Evolutionary conservation across 805 yeast genomes (phyloP).

Genomic region (Lachancea sp.): DNA sequence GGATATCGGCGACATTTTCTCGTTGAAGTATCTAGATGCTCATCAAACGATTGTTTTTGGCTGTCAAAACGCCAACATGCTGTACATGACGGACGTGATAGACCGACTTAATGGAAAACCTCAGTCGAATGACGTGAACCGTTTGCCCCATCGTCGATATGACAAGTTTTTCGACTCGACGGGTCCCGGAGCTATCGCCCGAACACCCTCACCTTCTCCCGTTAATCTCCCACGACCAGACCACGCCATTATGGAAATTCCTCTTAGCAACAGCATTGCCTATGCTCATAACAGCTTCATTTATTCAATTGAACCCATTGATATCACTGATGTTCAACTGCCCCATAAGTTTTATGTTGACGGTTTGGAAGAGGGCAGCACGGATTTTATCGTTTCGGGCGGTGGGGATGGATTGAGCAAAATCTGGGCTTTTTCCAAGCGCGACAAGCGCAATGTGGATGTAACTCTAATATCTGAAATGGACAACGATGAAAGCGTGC

Average conservation of each 20-base stretch:
- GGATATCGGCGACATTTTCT: slow-evolving; percentile 92
- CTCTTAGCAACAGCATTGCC: slow-evolving; percentile 54
- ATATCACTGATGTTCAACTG: neutral
- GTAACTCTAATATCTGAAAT: slow-evolving; percentile 14
- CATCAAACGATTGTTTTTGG: slow-evolving; percentile 70
- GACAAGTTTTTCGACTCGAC: slow-evolving; percentile 84
- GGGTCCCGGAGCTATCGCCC: slow-evolving; percentile 46
- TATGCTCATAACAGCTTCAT: slow-evolving; percentile 93
- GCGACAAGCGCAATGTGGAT: neutral
- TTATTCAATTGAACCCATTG: slow-evolving; percentile 47
- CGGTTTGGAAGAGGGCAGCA: slow-evolving; percentile 2
- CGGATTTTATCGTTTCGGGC: slow-evolving; percentile 51
- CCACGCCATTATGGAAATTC: slow-evolving; percentile 53
- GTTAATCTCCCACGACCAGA: slow-evolving; percentile 1
- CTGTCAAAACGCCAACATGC: slow-evolving; percentile 83
- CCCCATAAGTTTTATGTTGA: slow-evolving; percentile 5
- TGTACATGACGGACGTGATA: slow-evolving; percentile 50
- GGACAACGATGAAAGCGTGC: slow-evolving; percentile 61
- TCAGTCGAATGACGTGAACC: slow-evolving; percentile 25
- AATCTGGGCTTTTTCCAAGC: slow-evolving; percentile 53
- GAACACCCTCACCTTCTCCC: slow-evolving; percentile 6
- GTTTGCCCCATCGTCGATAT: slow-evolving; percentile 59
- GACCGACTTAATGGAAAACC: slow-evolving; percentile 15
- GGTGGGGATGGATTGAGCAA: slow-evolving; percentile 92
- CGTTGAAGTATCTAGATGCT: slow-evolving; percentile 61